Percentiles rank a stretch among this genome's conserved stretches.
These are phyloP conservation scores for Citrus inodora DNA, from an alignment of 345 rosid genomes.

Conservation along the genomic window DNA sequence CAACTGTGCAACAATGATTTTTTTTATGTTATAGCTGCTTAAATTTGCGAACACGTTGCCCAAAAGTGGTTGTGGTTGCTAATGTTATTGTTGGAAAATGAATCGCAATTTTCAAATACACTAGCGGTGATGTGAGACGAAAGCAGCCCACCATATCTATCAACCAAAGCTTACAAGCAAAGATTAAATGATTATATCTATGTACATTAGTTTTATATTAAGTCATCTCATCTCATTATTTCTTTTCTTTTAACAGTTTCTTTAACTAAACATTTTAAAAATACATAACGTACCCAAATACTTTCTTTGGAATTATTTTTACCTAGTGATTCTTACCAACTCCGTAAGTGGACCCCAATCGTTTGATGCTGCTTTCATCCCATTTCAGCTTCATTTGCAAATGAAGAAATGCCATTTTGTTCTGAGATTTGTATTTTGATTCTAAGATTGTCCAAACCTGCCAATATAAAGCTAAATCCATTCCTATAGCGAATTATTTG, in stretches of 20 bases:
- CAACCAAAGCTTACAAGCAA: conserved; percentile 40
- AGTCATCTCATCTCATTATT: background rate
- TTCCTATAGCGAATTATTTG: background rate
- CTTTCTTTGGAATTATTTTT: background rate
- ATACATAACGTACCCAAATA: background rate
- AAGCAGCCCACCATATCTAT: conserved; percentile 8
- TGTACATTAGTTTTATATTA: background rate
- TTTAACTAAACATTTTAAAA: background rate
- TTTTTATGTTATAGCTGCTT: background rate
- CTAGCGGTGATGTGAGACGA: background rate
- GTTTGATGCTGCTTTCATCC: too few species aligned
- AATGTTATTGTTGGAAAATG: background rate
- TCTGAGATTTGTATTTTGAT: background rate
- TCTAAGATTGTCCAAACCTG: background rate
- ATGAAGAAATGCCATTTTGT: background rate
- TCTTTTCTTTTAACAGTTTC: background rate
- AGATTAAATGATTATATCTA: conserved; percentile 35
- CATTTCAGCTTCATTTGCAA: too few species aligned
- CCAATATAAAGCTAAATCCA: background rate
- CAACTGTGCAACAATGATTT: conserved; percentile 6
- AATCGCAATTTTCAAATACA: background rate
- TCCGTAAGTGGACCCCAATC: background rate
- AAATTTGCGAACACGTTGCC: background rate
- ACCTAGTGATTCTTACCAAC: background rate
- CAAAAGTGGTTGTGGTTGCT: background rate